phyloP scores from a whole-genome alignment of 23 red algal genomes.

The Pyropia haitanensis region DNA sequence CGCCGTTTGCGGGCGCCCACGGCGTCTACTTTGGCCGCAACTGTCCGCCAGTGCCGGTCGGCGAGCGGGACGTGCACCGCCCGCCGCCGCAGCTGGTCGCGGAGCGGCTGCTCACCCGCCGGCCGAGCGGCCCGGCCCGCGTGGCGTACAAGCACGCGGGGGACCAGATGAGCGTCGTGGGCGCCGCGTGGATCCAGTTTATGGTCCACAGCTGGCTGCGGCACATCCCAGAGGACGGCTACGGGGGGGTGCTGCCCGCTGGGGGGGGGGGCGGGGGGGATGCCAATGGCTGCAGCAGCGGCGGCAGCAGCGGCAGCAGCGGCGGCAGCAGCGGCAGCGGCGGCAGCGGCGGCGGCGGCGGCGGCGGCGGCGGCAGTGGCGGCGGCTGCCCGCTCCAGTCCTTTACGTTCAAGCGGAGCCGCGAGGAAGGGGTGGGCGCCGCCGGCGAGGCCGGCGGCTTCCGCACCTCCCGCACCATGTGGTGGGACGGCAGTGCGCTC shows the following conservation, averaged over 20 bases:
- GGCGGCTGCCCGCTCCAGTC: not conserved
- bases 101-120: no score
- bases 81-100: no score
- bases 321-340: not conserved
- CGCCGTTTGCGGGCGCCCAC: no score
- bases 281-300: no score
- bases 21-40: no score
- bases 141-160: not conserved
- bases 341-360: not conserved
- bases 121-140: no score
- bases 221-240: not conserved
- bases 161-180: conserved; percentile 9
- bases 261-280: no score
- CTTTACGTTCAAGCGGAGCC: not conserved
- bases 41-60: no score
- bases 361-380: not conserved
- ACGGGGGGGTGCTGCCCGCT: no score
- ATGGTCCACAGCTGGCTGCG: conserved; percentile 13
- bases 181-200: conserved; percentile 8
- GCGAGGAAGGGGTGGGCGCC: not conserved
- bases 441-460: not conserved
- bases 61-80: no score
- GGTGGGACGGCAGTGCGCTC: conserved; percentile 4
- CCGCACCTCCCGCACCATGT: not conserved
- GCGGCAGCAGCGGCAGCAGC: not conserved